A percentile compares a stretch with the other conserved stretches of the same genome.
These are phyloP conservation scores for Thielaviopsis musarum DNA, from an alignment of 2,329 filamentous ascomycete species.

Conservation along the genomic window DNA sequence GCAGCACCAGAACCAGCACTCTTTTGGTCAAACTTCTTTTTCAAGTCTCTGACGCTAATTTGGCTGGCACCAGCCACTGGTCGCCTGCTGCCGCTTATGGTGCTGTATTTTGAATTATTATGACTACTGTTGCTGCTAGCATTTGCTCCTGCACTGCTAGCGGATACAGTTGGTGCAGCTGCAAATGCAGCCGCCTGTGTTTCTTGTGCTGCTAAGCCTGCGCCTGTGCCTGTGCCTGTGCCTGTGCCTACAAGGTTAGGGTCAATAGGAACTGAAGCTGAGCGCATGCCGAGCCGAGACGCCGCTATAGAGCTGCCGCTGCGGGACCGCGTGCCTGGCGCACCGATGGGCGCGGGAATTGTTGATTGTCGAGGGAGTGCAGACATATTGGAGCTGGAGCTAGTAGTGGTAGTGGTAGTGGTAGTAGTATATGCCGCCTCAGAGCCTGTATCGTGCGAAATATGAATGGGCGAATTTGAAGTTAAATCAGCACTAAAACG, in stretches of 20 bases:
- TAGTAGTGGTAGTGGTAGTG: background rate
- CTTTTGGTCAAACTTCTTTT: slow-evolving; percentile 60
- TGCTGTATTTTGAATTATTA: background rate
- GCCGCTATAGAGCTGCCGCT: background rate
- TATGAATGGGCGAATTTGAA: background rate
- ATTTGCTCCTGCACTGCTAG: too few species aligned
- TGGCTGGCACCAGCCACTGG: slow-evolving; percentile 3
- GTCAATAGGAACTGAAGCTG: slow-evolving; percentile 9
- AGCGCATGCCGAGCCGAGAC: slow-evolving; percentile 1
- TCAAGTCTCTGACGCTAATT: slow-evolving; percentile 60
- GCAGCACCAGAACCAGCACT: slow-evolving; percentile 16
- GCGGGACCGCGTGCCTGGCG: background rate
- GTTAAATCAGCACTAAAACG: background rate
- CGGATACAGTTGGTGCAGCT: too few species aligned
- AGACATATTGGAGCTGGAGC: background rate
- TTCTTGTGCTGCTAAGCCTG: background rate
- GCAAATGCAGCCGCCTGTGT: too few species aligned
- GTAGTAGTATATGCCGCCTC: background rate
- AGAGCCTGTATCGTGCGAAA: background rate
- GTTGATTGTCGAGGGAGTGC: slow-evolving; percentile 3
- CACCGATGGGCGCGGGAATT: slow-evolving; percentile 7
- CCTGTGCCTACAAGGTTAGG: background rate
- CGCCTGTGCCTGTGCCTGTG: background rate
- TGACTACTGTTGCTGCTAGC: background rate
- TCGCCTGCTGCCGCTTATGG: background rate